phyloP scores from a whole-genome alignment of 768 basidiomycete species.

The Atractiella rhizophila region DNA sequence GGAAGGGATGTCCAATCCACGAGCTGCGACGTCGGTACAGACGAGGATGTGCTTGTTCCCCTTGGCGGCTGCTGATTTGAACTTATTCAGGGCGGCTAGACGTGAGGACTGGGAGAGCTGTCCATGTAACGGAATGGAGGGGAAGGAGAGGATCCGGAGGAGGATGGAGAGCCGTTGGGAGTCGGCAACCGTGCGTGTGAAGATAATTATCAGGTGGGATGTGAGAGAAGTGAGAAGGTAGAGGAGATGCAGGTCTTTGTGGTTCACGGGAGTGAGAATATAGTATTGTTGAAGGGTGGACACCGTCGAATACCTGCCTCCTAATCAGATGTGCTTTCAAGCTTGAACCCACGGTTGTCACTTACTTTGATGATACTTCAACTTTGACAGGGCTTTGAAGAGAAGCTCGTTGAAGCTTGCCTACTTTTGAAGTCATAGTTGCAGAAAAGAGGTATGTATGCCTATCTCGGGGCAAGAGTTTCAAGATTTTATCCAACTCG shows the following conservation, averaged over 20 bases:
- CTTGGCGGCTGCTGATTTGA: too few relatives aligned
- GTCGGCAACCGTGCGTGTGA: constrained; percentile 84
- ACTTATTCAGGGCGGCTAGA: constrained; percentile 74
- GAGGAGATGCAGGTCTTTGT: constrained; percentile 76
- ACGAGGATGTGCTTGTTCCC: constrained; percentile 76
- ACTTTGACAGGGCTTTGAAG: constrained; percentile 76
- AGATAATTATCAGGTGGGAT: constrained; percentile 81
- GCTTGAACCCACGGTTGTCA: neutral
- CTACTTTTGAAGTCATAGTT: constrained; percentile 96
- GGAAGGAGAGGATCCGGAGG: constrained; percentile 67
- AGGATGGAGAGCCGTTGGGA: constrained; percentile 71
- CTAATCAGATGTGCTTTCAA: neutral
- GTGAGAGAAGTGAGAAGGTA: constrained; percentile 69
- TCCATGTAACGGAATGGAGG: constrained; percentile 85
- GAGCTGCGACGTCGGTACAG: constrained; percentile 86
- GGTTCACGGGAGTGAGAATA: constrained; percentile 66
- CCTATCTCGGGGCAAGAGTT: constrained; percentile 76
- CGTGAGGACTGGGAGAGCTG: constrained; percentile 82
- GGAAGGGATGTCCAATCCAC: constrained; percentile 84
- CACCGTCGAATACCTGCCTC: constrained; percentile 72
- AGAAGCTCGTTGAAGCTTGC: constrained; percentile 81
- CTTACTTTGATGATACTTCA: constrained; percentile 77
- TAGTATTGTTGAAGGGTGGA: constrained; percentile 87
- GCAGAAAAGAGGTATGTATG: constrained; percentile 93
- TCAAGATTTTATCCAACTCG: constrained; percentile 85